These are phyloP conservation scores for Citrus hindsii DNA, from an alignment of 345 rosid species.

Conservation along the genomic window DNA sequence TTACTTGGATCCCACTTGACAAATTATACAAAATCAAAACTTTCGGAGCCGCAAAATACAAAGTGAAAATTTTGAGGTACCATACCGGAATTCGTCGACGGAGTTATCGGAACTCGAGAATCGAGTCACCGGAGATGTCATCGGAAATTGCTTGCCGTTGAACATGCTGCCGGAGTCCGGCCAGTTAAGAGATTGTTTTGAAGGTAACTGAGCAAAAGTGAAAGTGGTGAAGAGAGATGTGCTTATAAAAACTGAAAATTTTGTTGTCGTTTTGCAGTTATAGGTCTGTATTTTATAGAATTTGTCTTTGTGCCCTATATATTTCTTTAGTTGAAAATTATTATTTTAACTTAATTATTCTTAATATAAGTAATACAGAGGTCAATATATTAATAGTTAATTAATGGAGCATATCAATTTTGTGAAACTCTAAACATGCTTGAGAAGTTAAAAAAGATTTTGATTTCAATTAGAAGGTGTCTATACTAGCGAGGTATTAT, in stretches of 20 bases:
- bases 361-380: no score
- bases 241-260: constrained; percentile 4
- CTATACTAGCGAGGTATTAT: no score
- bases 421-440: no score
- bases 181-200: constrained; percentile 12
- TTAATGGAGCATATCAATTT: no score
- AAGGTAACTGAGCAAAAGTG: constrained; percentile 9
- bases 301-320: neutral
- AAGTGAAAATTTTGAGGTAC: neutral
- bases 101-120: constrained; percentile 25
- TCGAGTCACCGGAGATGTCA: constrained; percentile 8
- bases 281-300: neutral
- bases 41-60: neutral
- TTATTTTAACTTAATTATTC: no score
- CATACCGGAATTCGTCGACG: constrained; percentile 21
- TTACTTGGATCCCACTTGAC: constrained; percentile 24
- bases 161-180: constrained; percentile 47
- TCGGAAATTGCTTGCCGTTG: constrained; percentile 21
- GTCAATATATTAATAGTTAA: no score
- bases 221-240: neutral
- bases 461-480: no score
- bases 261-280: neutral
- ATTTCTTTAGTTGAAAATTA: no score
- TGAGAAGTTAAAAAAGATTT: no score
- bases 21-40: neutral